Evolutionary conservation across 2,329 filamentous ascomycete genomes (phyloP).

Genomic region (Fusarium fracticaudum): DNA sequence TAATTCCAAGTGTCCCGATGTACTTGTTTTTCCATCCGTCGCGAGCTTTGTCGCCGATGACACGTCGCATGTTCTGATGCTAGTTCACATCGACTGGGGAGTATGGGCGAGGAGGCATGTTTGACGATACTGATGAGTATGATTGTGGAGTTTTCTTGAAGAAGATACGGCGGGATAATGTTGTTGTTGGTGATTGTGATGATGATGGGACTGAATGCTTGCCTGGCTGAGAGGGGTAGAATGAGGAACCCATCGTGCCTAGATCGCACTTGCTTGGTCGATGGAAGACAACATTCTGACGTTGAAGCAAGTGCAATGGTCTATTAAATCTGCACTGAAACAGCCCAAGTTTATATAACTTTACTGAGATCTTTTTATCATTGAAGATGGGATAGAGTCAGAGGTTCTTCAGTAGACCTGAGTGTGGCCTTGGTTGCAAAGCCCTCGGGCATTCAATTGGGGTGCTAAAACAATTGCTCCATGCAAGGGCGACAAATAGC

Average conservation of each 20-base stretch:
- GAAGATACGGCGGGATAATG: not conserved
- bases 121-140: not conserved
- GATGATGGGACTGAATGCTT: not conserved
- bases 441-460: not conserved
- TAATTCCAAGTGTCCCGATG: rapidly evolving
- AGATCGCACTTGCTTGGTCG: not conserved
- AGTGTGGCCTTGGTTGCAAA: not conserved
- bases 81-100: not conserved
- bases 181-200: not conserved
- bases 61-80: not conserved
- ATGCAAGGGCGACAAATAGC: not conserved
- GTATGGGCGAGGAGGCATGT: not conserved
- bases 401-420: not conserved
- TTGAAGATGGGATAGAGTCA: not conserved
- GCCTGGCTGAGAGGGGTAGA: not conserved
- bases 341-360: not conserved
- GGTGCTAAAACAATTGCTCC: not conserved
- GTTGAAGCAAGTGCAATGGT: not conserved
- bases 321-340: not conserved
- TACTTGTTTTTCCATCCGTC: too few species aligned
- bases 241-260: not conserved
- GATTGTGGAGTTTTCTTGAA: not conserved
- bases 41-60: too few species aligned
- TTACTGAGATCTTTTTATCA: not conserved
- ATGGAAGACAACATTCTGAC: not conserved